Base-by-base conservation (phyloP, 2,329 filamentous ascomycete species). In the Cladosporium sp. region DNA sequence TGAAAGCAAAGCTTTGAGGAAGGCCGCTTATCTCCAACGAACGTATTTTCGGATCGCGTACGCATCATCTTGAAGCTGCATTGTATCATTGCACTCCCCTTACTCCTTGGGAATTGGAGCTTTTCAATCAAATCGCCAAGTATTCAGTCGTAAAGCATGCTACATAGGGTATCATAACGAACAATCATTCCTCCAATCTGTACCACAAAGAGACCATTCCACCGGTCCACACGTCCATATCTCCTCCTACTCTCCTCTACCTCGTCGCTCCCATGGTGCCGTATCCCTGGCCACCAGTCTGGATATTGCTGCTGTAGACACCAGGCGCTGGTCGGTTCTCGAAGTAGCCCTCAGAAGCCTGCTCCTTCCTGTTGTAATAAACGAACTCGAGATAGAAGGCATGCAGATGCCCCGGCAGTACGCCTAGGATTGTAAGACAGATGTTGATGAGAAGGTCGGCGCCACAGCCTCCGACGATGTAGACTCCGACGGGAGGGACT, bases 381-480 rank as follows among this genome's bases (percentile, higher is more conserved):
- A 95, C 80, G 72, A 92, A 95, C 74, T 92, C 85, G 61, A 91
- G 65, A 72, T 92, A 94, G 73, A 92, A 92, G 43, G 57, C 67
- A 55, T 72, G 75, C 55, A 93, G 83, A 65, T 91, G 87, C 7
- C 89, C 90, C 0, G 90, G 90, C 52, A 94, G 74, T 72, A 87
- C 89, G 45, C 76, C 78, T 1, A 81, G 72, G 17, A 78, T 47
- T 1, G 78, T 80, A 12, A 80, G 71, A 25, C 34, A 49, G 52
- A 80, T 74, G 69, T 79, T 80, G 68, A 80, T 79, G 45, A 78
- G 66, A 1, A 80, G 65, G 61, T 81, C 78, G 20, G 73, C 72
- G 60, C 78, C 77, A 67, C 78, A 81, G 61, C 78, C 79, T n/a
- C 78, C 73, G 51, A 80, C 72, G 58, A 77, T 64, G 68, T 75